Evolutionary conservation across 768 basidiomycete genomes (phyloP).

Genomic region (Hydnum rufescens): DNA sequence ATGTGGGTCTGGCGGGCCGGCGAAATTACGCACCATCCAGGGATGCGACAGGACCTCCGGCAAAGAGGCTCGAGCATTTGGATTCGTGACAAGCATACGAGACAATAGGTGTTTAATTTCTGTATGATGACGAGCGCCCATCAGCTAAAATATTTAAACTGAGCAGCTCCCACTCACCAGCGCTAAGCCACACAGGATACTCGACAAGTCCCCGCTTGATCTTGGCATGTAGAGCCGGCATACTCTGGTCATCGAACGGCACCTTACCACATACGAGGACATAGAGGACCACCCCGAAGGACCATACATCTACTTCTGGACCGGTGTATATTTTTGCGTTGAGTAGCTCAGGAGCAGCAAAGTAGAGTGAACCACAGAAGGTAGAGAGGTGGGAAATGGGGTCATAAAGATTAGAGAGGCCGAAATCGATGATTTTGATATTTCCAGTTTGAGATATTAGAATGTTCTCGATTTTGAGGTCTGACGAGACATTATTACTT

Average conservation of each 20-base stretch:
- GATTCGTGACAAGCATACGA: slow-evolving; percentile 92
- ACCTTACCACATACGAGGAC: slow-evolving; percentile 97
- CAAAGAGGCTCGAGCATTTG: slow-evolving; percentile 62
- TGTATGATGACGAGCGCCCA: slow-evolving; percentile 15
- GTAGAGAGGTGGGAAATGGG: slow-evolving; percentile 68
- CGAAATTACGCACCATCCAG: slow-evolving; percentile 83
- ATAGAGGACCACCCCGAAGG: slow-evolving; percentile 94
- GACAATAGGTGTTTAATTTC: slow-evolving; percentile 90
- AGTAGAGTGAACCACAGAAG: slow-evolving; percentile 95
- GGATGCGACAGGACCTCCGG: slow-evolving; percentile 72
- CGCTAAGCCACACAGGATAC: slow-evolving; percentile 90
- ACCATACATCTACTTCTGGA: slow-evolving; percentile 98
- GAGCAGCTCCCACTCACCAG: slow-evolving; percentile 35
- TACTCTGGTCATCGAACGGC: slow-evolving; percentile 96
- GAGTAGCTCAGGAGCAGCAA: slow-evolving; percentile 92
- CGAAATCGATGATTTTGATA: slow-evolving; percentile 99
- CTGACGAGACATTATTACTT: slow-evolving; percentile 6
- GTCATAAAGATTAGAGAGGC: slow-evolving; percentile 87
- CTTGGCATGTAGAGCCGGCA: slow-evolving; percentile 97
- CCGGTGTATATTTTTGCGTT: slow-evolving; percentile 95
- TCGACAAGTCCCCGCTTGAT: slow-evolving; percentile 96
- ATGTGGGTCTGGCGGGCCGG: slow-evolving; percentile 61
- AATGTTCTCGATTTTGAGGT: slow-evolving; percentile 99
- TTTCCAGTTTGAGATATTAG: slow-evolving; percentile 96
- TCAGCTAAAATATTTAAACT: background rate